These are phyloP conservation scores for Cyclotella distinguenda DNA, from an alignment of 108 stramenopile genomes.

Conservation along the genomic window DNA sequence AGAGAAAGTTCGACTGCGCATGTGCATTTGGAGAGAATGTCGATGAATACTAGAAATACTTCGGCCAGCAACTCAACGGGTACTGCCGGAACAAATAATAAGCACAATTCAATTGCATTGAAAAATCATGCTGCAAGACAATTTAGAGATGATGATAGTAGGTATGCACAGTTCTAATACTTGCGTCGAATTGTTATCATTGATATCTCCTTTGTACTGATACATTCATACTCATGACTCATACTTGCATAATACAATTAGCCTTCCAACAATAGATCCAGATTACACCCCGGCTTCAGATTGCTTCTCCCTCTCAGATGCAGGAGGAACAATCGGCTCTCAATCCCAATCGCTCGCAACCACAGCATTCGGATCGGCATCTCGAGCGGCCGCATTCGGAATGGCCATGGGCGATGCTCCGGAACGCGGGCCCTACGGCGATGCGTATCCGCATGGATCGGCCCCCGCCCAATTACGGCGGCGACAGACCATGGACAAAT, in stretches of 20 bases:
- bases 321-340: slow-evolving; percentile 45
- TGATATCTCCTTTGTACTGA: not conserved
- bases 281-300: slow-evolving; percentile 30
- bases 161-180: not conserved
- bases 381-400: not conserved
- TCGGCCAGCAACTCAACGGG: not conserved
- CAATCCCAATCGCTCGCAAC: slow-evolving; percentile 17
- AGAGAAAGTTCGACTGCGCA: too few relatives aligned
- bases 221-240: not conserved
- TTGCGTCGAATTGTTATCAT: not conserved
- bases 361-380: slow-evolving; percentile 3
- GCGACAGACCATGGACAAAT: slow-evolving; percentile 10
- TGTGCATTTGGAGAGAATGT: not conserved
- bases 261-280: slow-evolving; percentile 39
- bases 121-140: not conserved
- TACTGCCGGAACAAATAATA: not conserved
- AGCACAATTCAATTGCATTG: too few relatives aligned
- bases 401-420: not conserved
- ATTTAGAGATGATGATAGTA: slow-evolving; percentile 5
- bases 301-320: slow-evolving; percentile 46
- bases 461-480: not conserved
- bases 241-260: not conserved
- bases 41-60: not conserved
- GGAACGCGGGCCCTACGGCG: not conserved
- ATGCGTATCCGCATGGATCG: not conserved